Percentiles rank a stretch among this genome's conserved stretches.
phyloP scores from a whole-genome alignment of 805 yeast genomes.

The Pichia manshurica region DNA sequence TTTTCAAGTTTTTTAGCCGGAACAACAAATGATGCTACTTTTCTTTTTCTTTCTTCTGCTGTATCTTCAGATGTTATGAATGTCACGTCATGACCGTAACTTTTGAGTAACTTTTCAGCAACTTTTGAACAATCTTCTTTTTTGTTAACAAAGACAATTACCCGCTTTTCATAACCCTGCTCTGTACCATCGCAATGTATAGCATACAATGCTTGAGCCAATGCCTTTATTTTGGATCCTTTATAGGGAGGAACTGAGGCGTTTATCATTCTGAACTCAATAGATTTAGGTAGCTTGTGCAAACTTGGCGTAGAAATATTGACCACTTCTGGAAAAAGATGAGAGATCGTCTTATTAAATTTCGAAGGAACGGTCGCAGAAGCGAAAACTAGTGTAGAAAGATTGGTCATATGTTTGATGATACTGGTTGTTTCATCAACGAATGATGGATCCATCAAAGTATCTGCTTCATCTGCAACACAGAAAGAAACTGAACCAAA shows the following conservation, averaged over 20 bases:
- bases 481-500: conserved; percentile 48
- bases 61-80: conserved; percentile 65
- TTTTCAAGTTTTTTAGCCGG: conserved; percentile 46
- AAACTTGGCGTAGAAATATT: conserved; percentile 73
- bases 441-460: conserved; percentile 80
- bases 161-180: conserved; percentile 66
- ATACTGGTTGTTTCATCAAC: conserved; percentile 55
- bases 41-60: conserved; percentile 50
- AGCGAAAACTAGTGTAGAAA: conserved; percentile 65
- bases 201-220: conserved; percentile 84
- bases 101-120: conserved; percentile 44
- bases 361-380: conserved; percentile 87
- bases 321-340: conserved; percentile 57
- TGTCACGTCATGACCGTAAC: conserved; percentile 52
- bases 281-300: conserved; percentile 75
- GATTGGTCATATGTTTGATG: conserved; percentile 42
- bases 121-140: conserved; percentile 57
- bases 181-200: conserved; percentile 82
- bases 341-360: conserved; percentile 56
- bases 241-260: conserved; percentile 73
- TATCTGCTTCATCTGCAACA: conserved; percentile 92
- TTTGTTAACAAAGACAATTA: conserved; percentile 78
- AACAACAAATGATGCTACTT: conserved; percentile 57
- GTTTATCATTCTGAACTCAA: conserved; percentile 70
- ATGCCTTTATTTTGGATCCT: conserved; percentile 76